Evolutionary conservation across 495 filamentous ascomycete genomes (phyloP).

Genomic region (Pyrenula massariospora): DNA sequence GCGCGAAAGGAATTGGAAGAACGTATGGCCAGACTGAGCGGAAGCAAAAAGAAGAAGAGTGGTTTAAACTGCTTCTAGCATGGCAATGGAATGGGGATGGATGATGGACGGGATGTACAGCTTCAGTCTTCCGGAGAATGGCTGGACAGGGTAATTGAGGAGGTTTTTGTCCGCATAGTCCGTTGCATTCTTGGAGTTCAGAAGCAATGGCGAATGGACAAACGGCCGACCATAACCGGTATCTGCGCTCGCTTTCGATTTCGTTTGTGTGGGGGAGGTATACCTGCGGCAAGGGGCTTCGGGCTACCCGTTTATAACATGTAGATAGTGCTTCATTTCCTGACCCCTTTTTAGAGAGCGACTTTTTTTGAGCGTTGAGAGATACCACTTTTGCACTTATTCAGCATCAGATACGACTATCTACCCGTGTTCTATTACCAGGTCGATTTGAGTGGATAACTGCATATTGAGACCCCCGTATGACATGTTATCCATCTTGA

Average conservation of each 20-base stretch:
- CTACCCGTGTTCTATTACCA: background rate
- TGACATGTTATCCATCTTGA: too few species aligned
- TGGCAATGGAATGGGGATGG: background rate
- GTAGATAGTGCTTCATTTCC: background rate
- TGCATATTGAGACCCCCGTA: too few species aligned
- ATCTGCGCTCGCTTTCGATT: background rate
- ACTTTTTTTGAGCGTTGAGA: constrained; percentile 1
- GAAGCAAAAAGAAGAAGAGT: constrained; percentile 92
- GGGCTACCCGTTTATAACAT: background rate
- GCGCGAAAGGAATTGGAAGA: constrained; percentile 83
- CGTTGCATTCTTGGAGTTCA: too few species aligned
- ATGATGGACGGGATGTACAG: background rate
- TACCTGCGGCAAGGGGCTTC: too few species aligned
- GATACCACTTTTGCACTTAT: background rate
- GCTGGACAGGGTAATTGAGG: background rate
- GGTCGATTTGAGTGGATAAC: too few species aligned
- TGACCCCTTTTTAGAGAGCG: constrained; percentile 4
- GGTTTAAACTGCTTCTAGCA: constrained; percentile 86
- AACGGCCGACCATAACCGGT: background rate
- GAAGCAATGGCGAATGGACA: too few species aligned
- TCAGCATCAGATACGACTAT: background rate
- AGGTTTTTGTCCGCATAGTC: too few species aligned
- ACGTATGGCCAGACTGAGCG: constrained; percentile 81
- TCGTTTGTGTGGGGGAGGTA: background rate
- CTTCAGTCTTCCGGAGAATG: background rate